Evolutionary conservation across 2,329 filamentous ascomycete species (phyloP).

Genomic region (Calonectria honghensis): DNA sequence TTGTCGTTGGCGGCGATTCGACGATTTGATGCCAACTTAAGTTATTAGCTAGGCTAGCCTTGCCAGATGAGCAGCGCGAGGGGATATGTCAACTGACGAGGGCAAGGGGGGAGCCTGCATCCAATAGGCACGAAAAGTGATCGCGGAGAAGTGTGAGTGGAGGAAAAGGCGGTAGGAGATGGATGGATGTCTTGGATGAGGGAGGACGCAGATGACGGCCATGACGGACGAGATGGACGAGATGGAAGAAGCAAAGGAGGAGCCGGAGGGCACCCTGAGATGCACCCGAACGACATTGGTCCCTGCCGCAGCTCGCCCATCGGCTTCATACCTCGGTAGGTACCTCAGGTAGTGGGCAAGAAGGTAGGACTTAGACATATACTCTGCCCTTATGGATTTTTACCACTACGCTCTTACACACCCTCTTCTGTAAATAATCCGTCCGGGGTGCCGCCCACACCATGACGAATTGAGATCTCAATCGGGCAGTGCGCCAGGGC

Average conservation of each 20-base stretch:
- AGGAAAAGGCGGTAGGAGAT: constrained; percentile 26
- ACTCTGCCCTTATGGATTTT: constrained; percentile 2
- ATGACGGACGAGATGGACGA: background rate
- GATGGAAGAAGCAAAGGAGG: background rate
- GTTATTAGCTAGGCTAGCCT: constrained; percentile 25
- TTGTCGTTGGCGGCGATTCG: constrained; percentile 32
- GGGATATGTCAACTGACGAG: constrained; percentile 21
- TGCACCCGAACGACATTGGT: background rate
- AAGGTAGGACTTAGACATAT: constrained; percentile 11
- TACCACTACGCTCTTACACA: constrained; percentile 14
- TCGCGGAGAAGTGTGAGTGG: constrained; percentile 26
- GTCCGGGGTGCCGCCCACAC: constrained; percentile 37
- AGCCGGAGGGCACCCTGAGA: background rate
- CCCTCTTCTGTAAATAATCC: constrained; percentile 24
- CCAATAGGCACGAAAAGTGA: constrained; percentile 1
- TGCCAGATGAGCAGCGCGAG: constrained; percentile 21
- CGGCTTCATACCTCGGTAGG: background rate
- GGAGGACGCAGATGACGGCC: background rate
- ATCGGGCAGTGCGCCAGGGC: constrained; percentile 51
- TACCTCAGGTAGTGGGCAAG: background rate
- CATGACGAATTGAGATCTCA: constrained; percentile 53
- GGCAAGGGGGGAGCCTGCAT: background rate
- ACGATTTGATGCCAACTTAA: constrained; percentile 26
- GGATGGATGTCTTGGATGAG: constrained; percentile 1
- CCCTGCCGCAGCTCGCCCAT: background rate